Evolutionary conservation across 2,329 filamentous ascomycete species (phyloP), one percentile per base, ranked within the genome.

Genomic region (Fusarium sterilihyphosum): DNA sequence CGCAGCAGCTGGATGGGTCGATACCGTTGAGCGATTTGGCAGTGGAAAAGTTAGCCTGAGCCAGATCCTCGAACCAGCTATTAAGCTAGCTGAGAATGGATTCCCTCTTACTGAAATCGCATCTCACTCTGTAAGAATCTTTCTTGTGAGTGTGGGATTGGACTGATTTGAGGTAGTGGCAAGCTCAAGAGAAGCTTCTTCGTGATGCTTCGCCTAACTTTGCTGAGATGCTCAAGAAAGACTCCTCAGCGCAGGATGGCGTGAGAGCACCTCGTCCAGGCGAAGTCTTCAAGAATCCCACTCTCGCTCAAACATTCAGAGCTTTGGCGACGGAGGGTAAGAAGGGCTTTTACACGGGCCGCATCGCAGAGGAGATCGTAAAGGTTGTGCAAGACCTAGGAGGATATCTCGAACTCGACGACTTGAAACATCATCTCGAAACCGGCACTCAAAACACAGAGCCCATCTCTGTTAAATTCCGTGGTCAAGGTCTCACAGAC

Each of bases 1-100:
- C 11, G 95, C 96, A 4, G 91, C 96, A 2, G 96, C 95, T 2
- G 96, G 96, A 2, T 99, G 96, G 96, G 92, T 94, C 31, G 96
- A 99, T 82, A 92, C 93, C 1, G 88, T 98, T 2, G 92, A 95
- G 82, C 91, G 90, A 61, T 98, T 98, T 79, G 96, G 96, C 22
- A 98, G 95, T 81, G 94, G 94, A 6, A 97, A 93, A 80, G 78
- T 98, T 20, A 90, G 86, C 14, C 77, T 98, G 84, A 89, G 90
- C 75, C 91, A 97, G 78, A 91, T 98, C 66, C 85, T 99, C 17
- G 88, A 86, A 10, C 96, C 96, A 1, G 96, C 95, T 0, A 95
- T 97, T 71, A 90, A 92, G 79, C 85, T 98, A 41, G 96, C 91
- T 10, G 96, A 98, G 81, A 89, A 94, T 66, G 96, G 96, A 0